A percentile compares a stretch with the other conserved stretches of the same genome.
Evolutionary conservation across 1,284 basidiomycete genomes (phyloP).

Genomic region (Trichosporon coremiiforme): DNA sequence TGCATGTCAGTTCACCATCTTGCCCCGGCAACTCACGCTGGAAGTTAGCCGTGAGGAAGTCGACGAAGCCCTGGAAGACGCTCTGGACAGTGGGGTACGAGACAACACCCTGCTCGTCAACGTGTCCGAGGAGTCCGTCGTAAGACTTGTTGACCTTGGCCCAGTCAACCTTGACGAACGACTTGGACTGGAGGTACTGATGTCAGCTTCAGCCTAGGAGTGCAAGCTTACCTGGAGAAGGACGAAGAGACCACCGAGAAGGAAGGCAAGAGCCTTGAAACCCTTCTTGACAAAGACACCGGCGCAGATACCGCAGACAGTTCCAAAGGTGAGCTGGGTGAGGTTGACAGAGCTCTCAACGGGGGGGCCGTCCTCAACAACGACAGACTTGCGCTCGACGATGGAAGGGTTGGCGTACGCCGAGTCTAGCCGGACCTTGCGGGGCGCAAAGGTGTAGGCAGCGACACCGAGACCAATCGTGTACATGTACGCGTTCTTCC

Average conservation of each 20-base stretch:
- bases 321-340: constrained; percentile 86
- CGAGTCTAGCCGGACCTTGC: constrained; percentile 19
- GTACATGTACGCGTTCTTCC: constrained; percentile 31
- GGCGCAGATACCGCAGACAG: constrained; percentile 80
- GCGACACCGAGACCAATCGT: constrained; percentile 46
- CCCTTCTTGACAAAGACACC: constrained; percentile 96
- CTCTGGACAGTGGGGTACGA: constrained; percentile 66
- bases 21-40: constrained; percentile 61
- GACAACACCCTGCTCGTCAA: constrained; percentile 62
- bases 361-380: not conserved
- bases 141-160: constrained; percentile 62
- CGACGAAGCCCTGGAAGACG: constrained; percentile 70
- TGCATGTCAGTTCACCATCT: constrained; percentile 27
- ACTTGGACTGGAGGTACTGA: constrained; percentile 74
- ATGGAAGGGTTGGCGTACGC: not conserved
- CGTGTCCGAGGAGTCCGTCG: constrained; percentile 71
- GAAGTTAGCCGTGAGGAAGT: constrained; percentile 92
- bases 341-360: constrained; percentile 68
- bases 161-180: constrained; percentile 82
- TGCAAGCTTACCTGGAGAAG: constrained; percentile 71
- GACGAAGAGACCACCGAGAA: constrained; percentile 84
- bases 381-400: not conserved
- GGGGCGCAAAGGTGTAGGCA: constrained; percentile 27
- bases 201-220: constrained; percentile 8
- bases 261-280: constrained; percentile 75